A percentile compares a stretch with the other conserved stretches of the same genome.
Conservation (phyloP, 1,284 basidiomycete genomes). For the Rhodotorula sp. region DNA sequence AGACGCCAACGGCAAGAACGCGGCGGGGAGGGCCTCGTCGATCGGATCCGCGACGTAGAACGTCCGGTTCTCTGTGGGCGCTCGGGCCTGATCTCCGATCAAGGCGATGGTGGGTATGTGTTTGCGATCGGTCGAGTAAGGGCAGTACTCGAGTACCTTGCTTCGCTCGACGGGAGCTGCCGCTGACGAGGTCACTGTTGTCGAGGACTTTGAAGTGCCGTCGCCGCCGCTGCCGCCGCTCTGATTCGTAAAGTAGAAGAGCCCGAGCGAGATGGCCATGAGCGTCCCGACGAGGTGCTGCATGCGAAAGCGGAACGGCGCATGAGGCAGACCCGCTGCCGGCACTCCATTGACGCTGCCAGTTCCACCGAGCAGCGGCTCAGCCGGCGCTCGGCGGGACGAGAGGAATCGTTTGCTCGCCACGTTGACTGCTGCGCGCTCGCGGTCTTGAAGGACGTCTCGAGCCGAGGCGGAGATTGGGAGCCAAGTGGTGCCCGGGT, state of each 20-base stretch:
- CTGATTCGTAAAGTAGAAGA: constrained; percentile 2
- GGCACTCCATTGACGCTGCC: not conserved
- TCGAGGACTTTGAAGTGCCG: not conserved
- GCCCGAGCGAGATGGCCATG: not conserved
- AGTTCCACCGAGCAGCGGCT: not conserved
- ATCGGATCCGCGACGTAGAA: constrained; percentile 13
- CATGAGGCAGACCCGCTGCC: not conserved
- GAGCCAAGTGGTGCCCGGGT: too few species aligned
- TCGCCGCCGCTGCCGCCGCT: not conserved
- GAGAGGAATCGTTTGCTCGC: constrained; percentile 3
- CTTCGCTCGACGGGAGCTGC: not conserved
- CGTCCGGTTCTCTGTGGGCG: constrained; percentile 22
- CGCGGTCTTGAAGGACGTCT: too few species aligned
- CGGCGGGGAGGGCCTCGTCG: not conserved
- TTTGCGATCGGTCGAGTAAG: constrained; percentile 23
- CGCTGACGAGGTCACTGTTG: not conserved
- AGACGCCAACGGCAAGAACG: constrained; percentile 30
- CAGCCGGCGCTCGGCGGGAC: not conserved
- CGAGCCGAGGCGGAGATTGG: too few species aligned
- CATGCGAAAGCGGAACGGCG: constrained; percentile 5
- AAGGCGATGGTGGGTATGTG: constrained; percentile 38
- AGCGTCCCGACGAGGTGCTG: constrained; percentile 16
- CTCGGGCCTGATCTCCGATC: constrained; percentile 8
- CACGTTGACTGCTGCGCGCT: not conserved
- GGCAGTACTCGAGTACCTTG: constrained; percentile 29